Evolutionary conservation across 2,329 filamentous ascomycete species (phyloP).

Genomic region (Penicillium paneum): DNA sequence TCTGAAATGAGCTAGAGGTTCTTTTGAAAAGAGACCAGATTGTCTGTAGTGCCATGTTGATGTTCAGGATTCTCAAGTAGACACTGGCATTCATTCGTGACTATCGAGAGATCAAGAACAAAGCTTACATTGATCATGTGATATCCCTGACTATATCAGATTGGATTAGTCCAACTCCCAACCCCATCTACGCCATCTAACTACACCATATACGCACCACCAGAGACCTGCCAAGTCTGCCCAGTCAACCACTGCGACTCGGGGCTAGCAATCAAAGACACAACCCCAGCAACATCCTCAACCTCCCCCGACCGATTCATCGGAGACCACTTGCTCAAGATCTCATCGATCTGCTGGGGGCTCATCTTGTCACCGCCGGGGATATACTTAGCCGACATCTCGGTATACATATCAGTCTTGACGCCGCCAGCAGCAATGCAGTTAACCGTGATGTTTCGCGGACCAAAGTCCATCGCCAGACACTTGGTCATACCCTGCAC

Average conservation of each 20-base stretch:
- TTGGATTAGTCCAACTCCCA: neutral
- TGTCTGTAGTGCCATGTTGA: neutral
- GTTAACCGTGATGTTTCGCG: slow-evolving; percentile 23
- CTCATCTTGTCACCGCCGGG: slow-evolving; percentile 20
- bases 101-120: neutral
- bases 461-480: slow-evolving; percentile 22
- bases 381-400: slow-evolving; percentile 20
- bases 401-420: slow-evolving; percentile 25
- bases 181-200: slow-evolving; percentile 3
- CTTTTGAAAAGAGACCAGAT: neutral
- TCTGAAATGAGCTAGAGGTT: slow-evolving; percentile 17
- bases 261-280: slow-evolving; percentile 21
- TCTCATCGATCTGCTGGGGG: slow-evolving; percentile 16
- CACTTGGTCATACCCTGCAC: slow-evolving; percentile 25
- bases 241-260: slow-evolving; percentile 27
- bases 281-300: slow-evolving; percentile 21
- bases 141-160: neutral
- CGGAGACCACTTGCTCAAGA: slow-evolving; percentile 23
- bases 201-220: slow-evolving; percentile 22
- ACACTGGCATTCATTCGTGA: neutral
- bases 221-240: slow-evolving; percentile 23
- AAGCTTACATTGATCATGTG: neutral
- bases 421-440: slow-evolving; percentile 25
- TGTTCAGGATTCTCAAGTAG: neutral
- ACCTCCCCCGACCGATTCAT: slow-evolving; percentile 18